Evolutionary conservation across 2,329 filamentous ascomycete species (phyloP), one percentile per base, ranked within the genome.

Genomic region (Phialophora verrucosa): DNA sequence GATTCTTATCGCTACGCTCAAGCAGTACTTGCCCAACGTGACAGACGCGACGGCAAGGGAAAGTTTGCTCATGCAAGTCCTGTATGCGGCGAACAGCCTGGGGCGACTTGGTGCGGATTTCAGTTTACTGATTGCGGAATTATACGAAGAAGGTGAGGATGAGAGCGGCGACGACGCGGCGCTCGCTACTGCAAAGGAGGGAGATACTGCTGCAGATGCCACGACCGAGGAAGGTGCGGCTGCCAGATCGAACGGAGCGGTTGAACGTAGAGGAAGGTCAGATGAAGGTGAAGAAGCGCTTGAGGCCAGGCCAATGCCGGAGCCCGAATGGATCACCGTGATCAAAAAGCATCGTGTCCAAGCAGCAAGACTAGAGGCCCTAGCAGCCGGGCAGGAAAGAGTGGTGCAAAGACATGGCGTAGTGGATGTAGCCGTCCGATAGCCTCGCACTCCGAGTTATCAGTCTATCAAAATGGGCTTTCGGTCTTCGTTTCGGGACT

Each of bases 91-190:
- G 0, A 91, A 92, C 54, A 97, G 93, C 78, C 81, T 99, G 57
- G 94, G 94, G 0, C 86, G 95, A 55, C 81, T 98, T 0, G 95
- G 95, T 1, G 93, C 92, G 1, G 95, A 99, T 77, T 99, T 99
- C 78, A 90, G 93, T 63, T 86, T 97, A 81, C 87, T 97, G 70
- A 84, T 98, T 65, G 92, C 93, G 0, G 74, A 87, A 44, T 57
- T 73, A 23, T 59, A 66, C 42, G 67, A 62, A n/a, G 73, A 89
- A 10, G 82, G 82, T 38, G 74, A 72, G 25, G 65, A 69, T 1
- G 73, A 68, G 82, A 74, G 38, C 38, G 75, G 75, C n/a, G 75
- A 76, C 17, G 65, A 31, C 4, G 35, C 20, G 14, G 76, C 76
- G 27, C 80, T 31, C 23, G 14, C 58, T 53, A 35, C 61, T 35